Evolutionary conservation across 768 basidiomycete genomes (phyloP), one percentile per base, ranked within the genome.

Genomic region (Macrolepiota fuliginosa): DNA sequence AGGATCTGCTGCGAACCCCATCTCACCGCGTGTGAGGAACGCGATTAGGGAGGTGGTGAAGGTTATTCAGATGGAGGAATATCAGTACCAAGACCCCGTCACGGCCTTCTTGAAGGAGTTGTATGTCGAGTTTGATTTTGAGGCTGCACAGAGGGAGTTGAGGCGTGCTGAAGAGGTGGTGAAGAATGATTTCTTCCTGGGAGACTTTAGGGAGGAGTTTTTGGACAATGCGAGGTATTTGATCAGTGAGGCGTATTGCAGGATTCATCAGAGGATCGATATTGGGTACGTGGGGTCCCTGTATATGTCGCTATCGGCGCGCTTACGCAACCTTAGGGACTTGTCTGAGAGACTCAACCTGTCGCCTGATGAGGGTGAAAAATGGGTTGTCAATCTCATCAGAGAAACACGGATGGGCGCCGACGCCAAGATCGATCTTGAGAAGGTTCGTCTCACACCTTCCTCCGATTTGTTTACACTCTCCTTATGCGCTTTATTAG

Each of bases 321-420:
- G 7, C 42, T 45, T 17, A 45, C 42, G 19, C 2, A 19, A 19
- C 6, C 0, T 4, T 45, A 45, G 42, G 4, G 42, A 97, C 69
- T 84, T 98, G 12, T 97, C 96, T 9, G 90, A 93, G 69, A 88
- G 96, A 9, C 82, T 98, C 13, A 98, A 98, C 73, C 83, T 98
- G 52, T 89, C 91, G n/a, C 85, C 82, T 45, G 94, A 94, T 65
- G 97, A 98, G 71, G 97, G 96, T 54, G 97, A 99, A 72, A 96
- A 96, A 69, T 99, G 96, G 96, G 96, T 98, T 64, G 97, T 98
- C 69, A 98, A 98, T 79, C 90, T 98, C 63, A 97, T 98, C 69
- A 88, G 97, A 36, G 97, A 98, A 75, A 96, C 96, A 5, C 85
- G 94, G 50, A 94, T 96, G 90, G 94, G 94, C 13, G 90, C 92